Evolutionary conservation across 164 flowering plant species (phyloP).

Genomic region (Stephania cephalantha): DNA sequence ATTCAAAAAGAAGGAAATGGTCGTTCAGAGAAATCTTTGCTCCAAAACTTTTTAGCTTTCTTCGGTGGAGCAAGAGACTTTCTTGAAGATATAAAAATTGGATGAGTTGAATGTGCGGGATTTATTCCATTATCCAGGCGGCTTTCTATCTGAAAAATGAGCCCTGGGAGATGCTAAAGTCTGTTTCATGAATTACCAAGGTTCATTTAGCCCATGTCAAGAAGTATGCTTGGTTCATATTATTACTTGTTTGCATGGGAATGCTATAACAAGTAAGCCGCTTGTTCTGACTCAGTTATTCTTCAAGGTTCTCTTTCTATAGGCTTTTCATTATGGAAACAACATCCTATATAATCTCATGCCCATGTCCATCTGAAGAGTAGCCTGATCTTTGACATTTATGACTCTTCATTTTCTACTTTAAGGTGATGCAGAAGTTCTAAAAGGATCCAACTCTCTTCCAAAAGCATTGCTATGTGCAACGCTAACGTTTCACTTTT

Average conservation of each 20-base stretch:
- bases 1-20: constrained; percentile 47
- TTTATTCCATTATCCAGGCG: not conserved
- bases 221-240: not conserved
- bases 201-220: not conserved
- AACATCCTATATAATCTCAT: not conserved
- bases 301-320: not conserved
- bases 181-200: not conserved
- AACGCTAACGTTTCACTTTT: not conserved
- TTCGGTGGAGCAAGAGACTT: constrained; percentile 67
- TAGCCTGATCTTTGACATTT: not conserved
- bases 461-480: not conserved
- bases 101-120: not conserved
- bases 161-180: not conserved
- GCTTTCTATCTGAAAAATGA: not conserved
- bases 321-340: not conserved
- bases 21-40: constrained; percentile 32
- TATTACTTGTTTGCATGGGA: not conserved
- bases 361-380: not conserved
- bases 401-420: not conserved
- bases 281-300: not conserved
- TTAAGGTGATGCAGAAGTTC: not conserved
- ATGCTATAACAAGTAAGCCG: not conserved
- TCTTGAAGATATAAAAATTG: constrained; percentile 17
- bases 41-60: constrained; percentile 38
- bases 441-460: not conserved